Evolutionary conservation across 176 grass and related monocot genomes (phyloP).

Genomic region (Avena sativa): DNA sequence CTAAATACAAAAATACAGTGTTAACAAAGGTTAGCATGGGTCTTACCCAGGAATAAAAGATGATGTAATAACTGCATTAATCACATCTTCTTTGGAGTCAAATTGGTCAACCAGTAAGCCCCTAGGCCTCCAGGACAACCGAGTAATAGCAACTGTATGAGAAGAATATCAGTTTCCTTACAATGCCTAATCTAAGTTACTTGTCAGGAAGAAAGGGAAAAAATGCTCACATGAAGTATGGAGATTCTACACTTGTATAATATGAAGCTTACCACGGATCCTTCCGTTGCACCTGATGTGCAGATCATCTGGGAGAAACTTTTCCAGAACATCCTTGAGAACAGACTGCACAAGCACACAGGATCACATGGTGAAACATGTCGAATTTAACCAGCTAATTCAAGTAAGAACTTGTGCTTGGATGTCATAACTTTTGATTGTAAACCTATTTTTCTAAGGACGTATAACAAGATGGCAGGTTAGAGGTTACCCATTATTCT

Average conservation of each 20-base stretch:
- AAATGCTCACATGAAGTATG: neutral
- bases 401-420: slow-evolving; percentile 11
- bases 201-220: neutral
- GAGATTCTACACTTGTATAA: neutral
- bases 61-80: slow-evolving; percentile 89
- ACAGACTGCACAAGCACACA: slow-evolving; percentile 64
- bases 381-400: slow-evolving; percentile 22
- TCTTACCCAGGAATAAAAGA: slow-evolving; percentile 97
- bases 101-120: slow-evolving; percentile 94
- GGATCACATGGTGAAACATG: slow-evolving; percentile 23
- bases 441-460: no score
- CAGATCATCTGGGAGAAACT: slow-evolving; percentile 93
- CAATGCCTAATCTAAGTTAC: neutral
- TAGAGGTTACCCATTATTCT: no score
- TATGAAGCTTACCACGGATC: slow-evolving; percentile 66
- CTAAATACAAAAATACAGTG: neutral
- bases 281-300: slow-evolving; percentile 87
- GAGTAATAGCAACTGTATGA: slow-evolving; percentile 86
- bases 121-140: slow-evolving; percentile 80
- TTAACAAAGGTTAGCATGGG: slow-evolving; percentile 4
- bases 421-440: neutral
- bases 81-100: slow-evolving; percentile 92
- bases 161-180: slow-evolving; percentile 43
- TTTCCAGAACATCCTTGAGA: slow-evolving; percentile 74
- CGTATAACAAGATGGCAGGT: neutral